Evolutionary conservation across 2,329 filamentous ascomycete genomes (phyloP).

Genomic region (Leptographium lundbergii): DNA sequence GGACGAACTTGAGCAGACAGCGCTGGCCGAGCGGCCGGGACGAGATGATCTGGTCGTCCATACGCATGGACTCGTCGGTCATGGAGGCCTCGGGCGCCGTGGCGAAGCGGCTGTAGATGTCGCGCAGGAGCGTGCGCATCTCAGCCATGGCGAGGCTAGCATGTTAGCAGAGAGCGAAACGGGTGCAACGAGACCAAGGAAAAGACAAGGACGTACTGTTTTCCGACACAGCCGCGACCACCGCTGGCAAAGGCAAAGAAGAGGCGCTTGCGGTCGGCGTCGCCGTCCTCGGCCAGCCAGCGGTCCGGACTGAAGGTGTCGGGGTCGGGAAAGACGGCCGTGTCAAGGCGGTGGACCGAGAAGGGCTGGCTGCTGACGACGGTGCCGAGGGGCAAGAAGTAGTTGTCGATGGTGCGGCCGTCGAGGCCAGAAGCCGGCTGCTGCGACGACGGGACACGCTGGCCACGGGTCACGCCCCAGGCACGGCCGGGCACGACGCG

Average conservation of each 20-base stretch:
- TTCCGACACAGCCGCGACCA: slow-evolving; percentile 52
- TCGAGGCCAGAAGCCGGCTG: not conserved
- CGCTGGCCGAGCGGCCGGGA: slow-evolving; percentile 46
- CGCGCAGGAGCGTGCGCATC: slow-evolving; percentile 54
- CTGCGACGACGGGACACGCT: not conserved
- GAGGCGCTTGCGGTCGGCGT: slow-evolving; percentile 51
- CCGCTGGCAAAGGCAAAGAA: slow-evolving; percentile 57
- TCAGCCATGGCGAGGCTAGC: slow-evolving; percentile 48
- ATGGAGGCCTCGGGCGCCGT: slow-evolving; percentile 43
- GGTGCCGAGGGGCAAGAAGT: slow-evolving; percentile 37
- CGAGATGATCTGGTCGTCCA: slow-evolving; percentile 57
- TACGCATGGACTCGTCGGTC: slow-evolving; percentile 44
- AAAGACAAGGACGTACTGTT: slow-evolving; percentile 41
- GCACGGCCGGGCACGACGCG: slow-evolving; percentile 38
- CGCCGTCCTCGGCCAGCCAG: slow-evolving; percentile 66
- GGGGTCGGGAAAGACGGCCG: slow-evolving; percentile 62
- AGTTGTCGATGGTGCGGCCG: slow-evolving; percentile 42
- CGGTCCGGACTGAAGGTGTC: slow-evolving; percentile 69
- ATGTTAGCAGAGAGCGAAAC: not conserved
- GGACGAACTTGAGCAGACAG: slow-evolving; percentile 40
- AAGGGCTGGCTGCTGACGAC: slow-evolving; percentile 50
- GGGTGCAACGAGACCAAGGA: not conserved
- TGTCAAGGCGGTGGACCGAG: slow-evolving; percentile 45
- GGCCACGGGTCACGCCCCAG: not conserved
- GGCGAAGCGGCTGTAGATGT: slow-evolving; percentile 45